Base-by-base conservation (phyloP, 768 basidiomycete genomes). In the Kwoniella sp. region DNA sequence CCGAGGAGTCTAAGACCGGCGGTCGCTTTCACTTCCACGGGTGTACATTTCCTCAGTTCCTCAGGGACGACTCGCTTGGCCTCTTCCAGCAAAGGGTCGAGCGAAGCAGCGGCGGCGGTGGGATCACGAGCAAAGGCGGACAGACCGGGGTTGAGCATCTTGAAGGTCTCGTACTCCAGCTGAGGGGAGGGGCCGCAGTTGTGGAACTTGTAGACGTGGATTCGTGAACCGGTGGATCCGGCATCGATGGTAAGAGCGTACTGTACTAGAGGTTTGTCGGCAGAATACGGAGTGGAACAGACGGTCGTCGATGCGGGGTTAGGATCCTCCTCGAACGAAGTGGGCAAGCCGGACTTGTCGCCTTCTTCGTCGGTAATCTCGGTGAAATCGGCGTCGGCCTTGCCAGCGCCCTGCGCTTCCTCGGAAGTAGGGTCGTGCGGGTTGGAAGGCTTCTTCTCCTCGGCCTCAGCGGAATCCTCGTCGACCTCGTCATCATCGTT, bases 161-260 rank as follows among this genome's bases (percentile, higher is more conserved):
- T 86, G 85, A 97, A 98, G 7, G 90, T 89, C 77, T 99, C 96
- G 83, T 93, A 93, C 79, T 98, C 95, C 81, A 90, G 91, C 23
- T 83, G 77, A 0, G 93, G 88, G 0, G 89, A 86, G 0, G 88
- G 79, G 0, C 84, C 84, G 83, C 93, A 93, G 83, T 93, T 88
- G 85, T 95, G 85, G 87, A 98, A 97, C 78, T 96, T 98, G 88
- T 98, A 99, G 31, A 98, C 86, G 84, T 99, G 96, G 75, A 98
- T 93, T 20, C 96, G 87, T 0, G 94, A 96, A 22, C 95, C 96
- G 0, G 93, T 96, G 20, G 94, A 97, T 25, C 96, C 96, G 0
- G 96, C 95, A 80, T 99, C 96, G 82, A 98, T 91, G 88, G 97
- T 96, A 74, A 98, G 86, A 0, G 92, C 93, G 80, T 91, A 99